Percentiles rank a stretch among this genome's conserved stretches.
These are phyloP conservation scores for Geotrichum phurueaensis DNA, from an alignment of 1,139 yeast species.

Conservation along the genomic window DNA sequence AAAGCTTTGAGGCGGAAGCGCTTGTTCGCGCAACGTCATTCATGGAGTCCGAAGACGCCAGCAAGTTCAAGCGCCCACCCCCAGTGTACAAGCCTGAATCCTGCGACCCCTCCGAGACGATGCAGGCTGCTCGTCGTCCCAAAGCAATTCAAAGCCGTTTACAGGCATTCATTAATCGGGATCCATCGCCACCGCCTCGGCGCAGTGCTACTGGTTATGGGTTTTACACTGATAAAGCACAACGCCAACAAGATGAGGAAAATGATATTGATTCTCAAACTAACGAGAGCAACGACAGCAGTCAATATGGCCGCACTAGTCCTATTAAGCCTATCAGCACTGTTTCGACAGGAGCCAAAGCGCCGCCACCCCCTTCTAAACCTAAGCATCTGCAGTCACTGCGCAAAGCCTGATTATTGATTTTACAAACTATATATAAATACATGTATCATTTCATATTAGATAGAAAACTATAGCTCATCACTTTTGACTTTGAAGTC, in stretches of 20 bases:
- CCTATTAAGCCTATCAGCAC: not conserved
- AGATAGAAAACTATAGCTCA: too few species aligned
- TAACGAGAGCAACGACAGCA: not conserved
- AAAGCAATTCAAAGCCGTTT: slow-evolving; percentile 54
- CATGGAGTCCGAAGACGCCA: slow-evolving; percentile 22
- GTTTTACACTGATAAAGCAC: slow-evolving; percentile 47
- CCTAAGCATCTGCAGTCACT: slow-evolving; percentile 47
- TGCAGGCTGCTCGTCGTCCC: not conserved
- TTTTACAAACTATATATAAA: not conserved
- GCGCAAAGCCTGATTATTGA: not conserved
- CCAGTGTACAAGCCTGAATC: not conserved
- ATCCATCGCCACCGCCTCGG: slow-evolving; percentile 44
- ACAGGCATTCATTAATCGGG: slow-evolving; percentile 48
- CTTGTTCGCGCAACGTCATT: slow-evolving; percentile 5
- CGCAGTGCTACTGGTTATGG: slow-evolving; percentile 75
- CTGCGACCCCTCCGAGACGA: not conserved
- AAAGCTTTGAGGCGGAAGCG: slow-evolving; percentile 7
- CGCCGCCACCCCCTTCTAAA: slow-evolving; percentile 50
- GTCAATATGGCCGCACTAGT: not conserved
- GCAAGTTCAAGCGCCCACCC: slow-evolving; percentile 18
- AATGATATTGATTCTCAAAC: too few species aligned
- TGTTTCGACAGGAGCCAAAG: not conserved
- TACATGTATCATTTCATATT: not conserved
- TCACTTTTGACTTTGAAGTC: not conserved
- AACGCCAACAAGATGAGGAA: not conserved